Base-by-base conservation (phyloP, 2,329 filamentous ascomycete species). In the Pestalotiopsis sp. region DNA sequence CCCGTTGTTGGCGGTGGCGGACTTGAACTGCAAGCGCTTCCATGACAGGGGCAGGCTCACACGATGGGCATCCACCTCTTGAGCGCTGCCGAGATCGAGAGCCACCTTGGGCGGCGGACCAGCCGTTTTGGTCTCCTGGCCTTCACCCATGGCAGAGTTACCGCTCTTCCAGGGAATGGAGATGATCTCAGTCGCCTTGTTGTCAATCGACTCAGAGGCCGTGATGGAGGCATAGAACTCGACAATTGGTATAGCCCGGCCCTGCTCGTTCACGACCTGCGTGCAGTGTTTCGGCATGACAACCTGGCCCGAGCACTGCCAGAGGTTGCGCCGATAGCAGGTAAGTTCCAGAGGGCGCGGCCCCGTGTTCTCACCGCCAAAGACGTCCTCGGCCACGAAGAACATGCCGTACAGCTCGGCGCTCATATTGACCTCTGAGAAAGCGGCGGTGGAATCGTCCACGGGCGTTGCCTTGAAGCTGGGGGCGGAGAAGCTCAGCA, bases 1-100 rank as follows among this genome's bases (percentile, higher is more conserved):
- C 13, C 95, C 95, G 77, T 98, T 98, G 79, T 98, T 98, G 65
- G 95, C 95, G 0, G 95, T 98, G 2, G 95, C 95, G 74, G 97
- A 96, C 76, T 97, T 93, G 80, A 98, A 98, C 79, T 98, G 95
- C 69, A 98, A 82, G 67, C 95, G 87, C 80, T 97, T 98, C 95
- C 95, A 98, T 41, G 94, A 91, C 66, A 98, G 91, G 1, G 94
- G 93, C 68, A 97, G 89, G 52, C 90, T 93, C 9, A 95, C 90
- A 68, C 90, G 92, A 68, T 93, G 90, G 1, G 91, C 91, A 76
- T 97, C 94, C 45, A 97, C 87, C 85, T 84, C 94, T 83, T 90
- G 88, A 23, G 87, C 89, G 36, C 84, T 82, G 65, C 81, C 79
- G 4, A 90, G 77, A 73, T 91, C 89, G 31, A 91, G 77, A 0